These are phyloP conservation scores for Ophiocordyceps camponoti-floridani DNA, from an alignment of 2,329 filamentous ascomycete species.

Conservation along the genomic window DNA sequence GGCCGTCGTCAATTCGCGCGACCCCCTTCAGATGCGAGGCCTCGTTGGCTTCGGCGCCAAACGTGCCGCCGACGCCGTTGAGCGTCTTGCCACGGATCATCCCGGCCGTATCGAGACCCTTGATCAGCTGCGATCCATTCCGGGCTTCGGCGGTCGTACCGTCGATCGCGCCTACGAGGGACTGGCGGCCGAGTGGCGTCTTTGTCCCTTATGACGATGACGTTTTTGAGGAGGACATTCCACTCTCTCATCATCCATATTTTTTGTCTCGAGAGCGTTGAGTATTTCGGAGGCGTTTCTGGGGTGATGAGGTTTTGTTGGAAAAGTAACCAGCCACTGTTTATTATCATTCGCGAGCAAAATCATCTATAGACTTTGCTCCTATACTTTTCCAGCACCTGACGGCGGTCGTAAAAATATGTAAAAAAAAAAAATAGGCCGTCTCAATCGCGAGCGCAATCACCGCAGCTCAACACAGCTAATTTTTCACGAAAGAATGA, in stretches of 20 bases:
- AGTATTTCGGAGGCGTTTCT: no score
- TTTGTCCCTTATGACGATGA: not conserved
- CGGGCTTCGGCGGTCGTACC: slow-evolving; percentile 27
- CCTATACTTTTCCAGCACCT: no score
- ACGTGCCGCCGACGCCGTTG: slow-evolving; percentile 44
- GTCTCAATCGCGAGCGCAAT: no score
- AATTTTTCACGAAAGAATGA: no score
- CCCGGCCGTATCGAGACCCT: slow-evolving; percentile 24
- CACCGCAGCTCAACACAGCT: no score
- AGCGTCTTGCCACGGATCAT: slow-evolving; percentile 30
- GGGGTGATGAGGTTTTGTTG: not conserved
- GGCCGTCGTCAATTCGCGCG: slow-evolving; percentile 55
- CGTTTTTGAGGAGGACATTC: not conserved
- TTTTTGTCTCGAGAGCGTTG: not conserved
- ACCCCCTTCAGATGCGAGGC: slow-evolving; percentile 44
- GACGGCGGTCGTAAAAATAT: no score
- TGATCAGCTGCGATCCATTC: slow-evolving; percentile 25
- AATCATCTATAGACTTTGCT: not conserved
- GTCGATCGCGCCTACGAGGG: slow-evolving; percentile 39
- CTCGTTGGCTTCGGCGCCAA: slow-evolving; percentile 57
- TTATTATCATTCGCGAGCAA: not conserved
- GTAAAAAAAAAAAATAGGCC: no score
- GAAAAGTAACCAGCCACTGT: not conserved
- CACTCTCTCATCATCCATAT: not conserved
- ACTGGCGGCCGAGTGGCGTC: slow-evolving; percentile 8